Evolutionary conservation across 495 filamentous ascomycete species (phyloP).

Genomic region (Cryomyces minteri): DNA sequence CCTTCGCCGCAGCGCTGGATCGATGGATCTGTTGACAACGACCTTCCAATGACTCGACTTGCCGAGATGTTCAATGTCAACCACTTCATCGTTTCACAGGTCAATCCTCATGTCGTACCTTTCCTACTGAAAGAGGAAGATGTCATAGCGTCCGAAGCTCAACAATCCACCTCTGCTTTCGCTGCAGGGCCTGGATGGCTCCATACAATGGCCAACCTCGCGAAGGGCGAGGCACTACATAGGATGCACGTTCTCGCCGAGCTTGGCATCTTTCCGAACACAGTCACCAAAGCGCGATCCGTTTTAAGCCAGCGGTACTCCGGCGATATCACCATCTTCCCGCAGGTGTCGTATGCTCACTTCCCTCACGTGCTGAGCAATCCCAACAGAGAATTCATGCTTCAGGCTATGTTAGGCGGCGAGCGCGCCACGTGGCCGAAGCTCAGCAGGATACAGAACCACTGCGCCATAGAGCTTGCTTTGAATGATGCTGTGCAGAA

Average conservation of each 20-base stretch:
- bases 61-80: constrained; percentile 98
- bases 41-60: constrained; percentile 78
- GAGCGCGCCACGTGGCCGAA: constrained; percentile 87
- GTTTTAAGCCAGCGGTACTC: constrained; percentile 81
- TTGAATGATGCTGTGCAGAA: constrained; percentile 67
- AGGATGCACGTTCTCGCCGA: constrained; percentile 68
- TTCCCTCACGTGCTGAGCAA: constrained; percentile 66
- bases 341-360: constrained; percentile 53
- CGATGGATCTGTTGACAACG: constrained; percentile 86
- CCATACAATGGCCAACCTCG: constrained; percentile 48
- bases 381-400: constrained; percentile 81
- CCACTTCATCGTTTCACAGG: constrained; percentile 93
- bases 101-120: constrained; percentile 85
- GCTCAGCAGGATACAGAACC: constrained; percentile 61
- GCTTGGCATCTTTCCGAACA: constrained; percentile 64
- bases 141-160: constrained; percentile 8
- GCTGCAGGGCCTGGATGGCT: constrained; percentile 37
- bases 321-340: constrained; percentile 91
- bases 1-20: constrained; percentile 70
- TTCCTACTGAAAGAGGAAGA: constrained; percentile 62
- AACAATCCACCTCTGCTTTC: constrained; percentile 20
- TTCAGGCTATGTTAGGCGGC: constrained; percentile 51
- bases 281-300: constrained; percentile 58
- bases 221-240: constrained; percentile 65
- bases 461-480: constrained; percentile 71